Conservation (phyloP, 495 filamentous ascomycete species). For the Chaetomium cochliodes region DNA sequence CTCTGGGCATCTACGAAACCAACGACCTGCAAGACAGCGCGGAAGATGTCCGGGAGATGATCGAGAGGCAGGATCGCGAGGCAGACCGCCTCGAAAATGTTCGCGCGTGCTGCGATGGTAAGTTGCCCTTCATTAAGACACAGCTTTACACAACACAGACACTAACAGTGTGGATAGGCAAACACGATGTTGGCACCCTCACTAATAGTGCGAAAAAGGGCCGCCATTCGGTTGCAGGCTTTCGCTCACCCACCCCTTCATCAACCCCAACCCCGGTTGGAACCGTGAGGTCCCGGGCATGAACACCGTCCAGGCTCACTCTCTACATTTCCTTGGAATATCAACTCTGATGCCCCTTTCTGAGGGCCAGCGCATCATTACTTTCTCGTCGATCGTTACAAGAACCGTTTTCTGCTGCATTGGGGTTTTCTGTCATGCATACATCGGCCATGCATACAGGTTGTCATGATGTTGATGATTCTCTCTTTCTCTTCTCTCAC, state of each 20-base stretch:
- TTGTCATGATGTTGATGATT: constrained; percentile 37
- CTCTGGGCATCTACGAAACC: constrained; percentile 63
- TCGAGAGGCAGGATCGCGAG: constrained; percentile 71
- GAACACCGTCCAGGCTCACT: constrained; percentile 21
- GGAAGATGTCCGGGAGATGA: constrained; percentile 73
- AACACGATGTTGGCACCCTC: constrained; percentile 67
- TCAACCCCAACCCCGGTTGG: constrained; percentile 36
- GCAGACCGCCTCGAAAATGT: constrained; percentile 87
- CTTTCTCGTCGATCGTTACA: constrained; percentile 40
- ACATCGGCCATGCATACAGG: constrained; percentile 34
- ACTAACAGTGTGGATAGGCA: constrained; percentile 54
- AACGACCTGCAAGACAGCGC: constrained; percentile 71
- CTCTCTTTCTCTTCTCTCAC: constrained; percentile 19
- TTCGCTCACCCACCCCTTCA: constrained; percentile 33
- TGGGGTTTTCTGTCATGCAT: constrained; percentile 29
- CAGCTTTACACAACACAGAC: background rate
- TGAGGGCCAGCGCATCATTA: constrained; percentile 23
- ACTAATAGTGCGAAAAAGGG: constrained; percentile 43
- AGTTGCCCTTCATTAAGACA: constrained; percentile 32
- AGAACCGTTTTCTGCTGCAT: constrained; percentile 33
- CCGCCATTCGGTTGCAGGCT: constrained; percentile 32
- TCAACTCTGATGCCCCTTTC: constrained; percentile 15
- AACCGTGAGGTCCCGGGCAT: constrained; percentile 36
- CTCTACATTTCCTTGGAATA: constrained; percentile 27
- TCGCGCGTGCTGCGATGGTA: constrained; percentile 94